Conservation (phyloP, 306 rosid genomes). For the Geum urbanum region DNA sequence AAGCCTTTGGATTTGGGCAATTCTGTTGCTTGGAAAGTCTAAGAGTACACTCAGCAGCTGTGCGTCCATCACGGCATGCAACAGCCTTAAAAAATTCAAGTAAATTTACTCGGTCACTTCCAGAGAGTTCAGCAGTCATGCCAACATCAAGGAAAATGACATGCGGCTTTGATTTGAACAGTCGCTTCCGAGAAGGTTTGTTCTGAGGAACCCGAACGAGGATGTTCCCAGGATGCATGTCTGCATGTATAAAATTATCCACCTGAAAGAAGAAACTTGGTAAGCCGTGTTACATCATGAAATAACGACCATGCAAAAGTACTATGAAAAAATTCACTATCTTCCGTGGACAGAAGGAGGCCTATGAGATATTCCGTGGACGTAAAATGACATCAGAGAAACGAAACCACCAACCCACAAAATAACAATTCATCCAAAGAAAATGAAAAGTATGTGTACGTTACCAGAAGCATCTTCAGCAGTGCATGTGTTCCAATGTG, state of each 20-base stretch:
- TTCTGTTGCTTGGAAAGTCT: slow-evolving; percentile 82
- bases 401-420: slow-evolving; percentile 16
- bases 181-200: slow-evolving; percentile 56
- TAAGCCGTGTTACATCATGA: slow-evolving; percentile 26
- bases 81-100: slow-evolving; percentile 92
- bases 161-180: slow-evolving; percentile 97
- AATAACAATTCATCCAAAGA: too few relatives aligned
- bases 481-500: slow-evolving; percentile 99
- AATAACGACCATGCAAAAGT: neutral
- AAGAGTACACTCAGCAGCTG: slow-evolving; percentile 79
- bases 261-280: slow-evolving; percentile 64
- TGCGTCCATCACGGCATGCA: slow-evolving; percentile 91
- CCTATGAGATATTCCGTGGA: neutral
- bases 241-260: slow-evolving; percentile 99
- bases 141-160: slow-evolving; percentile 98
- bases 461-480: slow-evolving; percentile 98
- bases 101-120: slow-evolving; percentile 78
- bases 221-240: slow-evolving; percentile 99
- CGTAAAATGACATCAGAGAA: neutral
- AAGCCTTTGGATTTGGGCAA: slow-evolving; percentile 94
- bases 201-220: slow-evolving; percentile 74
- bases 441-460: slow-evolving; percentile 3
- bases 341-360: neutral
- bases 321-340: neutral
- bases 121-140: slow-evolving; percentile 98